Percentiles rank a stretch among this genome's conserved stretches.
These are phyloP conservation scores for Osmozyma mogii DNA, from an alignment of 805 yeast genomes.

Conservation along the genomic window DNA sequence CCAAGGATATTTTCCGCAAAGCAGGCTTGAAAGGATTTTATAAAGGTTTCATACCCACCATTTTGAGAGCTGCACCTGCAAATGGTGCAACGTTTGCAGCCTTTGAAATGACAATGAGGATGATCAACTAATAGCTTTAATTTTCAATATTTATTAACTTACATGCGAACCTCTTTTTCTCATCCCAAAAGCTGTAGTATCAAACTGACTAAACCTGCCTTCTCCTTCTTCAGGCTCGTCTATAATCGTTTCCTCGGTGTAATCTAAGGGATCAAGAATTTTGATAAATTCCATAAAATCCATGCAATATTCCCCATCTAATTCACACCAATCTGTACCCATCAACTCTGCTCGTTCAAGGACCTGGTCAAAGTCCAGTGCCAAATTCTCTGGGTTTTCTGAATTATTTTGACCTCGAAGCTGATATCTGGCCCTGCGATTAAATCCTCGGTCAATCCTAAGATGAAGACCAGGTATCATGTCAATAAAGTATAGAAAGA, in stretches of 20 bases:
- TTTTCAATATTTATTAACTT: not conserved
- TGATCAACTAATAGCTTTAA: slow-evolving; percentile 22
- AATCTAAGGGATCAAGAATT: slow-evolving; percentile 29
- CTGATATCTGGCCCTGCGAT: slow-evolving; percentile 22
- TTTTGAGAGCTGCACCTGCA: slow-evolving; percentile 95
- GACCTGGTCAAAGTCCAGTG: too few species aligned
- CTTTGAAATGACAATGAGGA: slow-evolving; percentile 83
- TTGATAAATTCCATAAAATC: slow-evolving; percentile 36
- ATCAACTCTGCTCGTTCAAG: slow-evolving; percentile 24
- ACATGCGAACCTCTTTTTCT: slow-evolving; percentile 1
- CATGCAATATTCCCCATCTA: slow-evolving; percentile 32
- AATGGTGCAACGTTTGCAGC: slow-evolving; percentile 95
- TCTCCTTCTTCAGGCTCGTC: slow-evolving; percentile 3
- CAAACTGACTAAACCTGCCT: not conserved
- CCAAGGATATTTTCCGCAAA: slow-evolving; percentile 42
- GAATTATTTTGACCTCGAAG: too few species aligned
- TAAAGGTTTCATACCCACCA: slow-evolving; percentile 87
- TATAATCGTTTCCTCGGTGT: slow-evolving; percentile 11
- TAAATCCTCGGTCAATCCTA: slow-evolving; percentile 33
- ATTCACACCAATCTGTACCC: slow-evolving; percentile 33
- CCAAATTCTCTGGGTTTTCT: slow-evolving; percentile 3
- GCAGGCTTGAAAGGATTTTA: slow-evolving; percentile 73
- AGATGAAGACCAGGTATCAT: slow-evolving; percentile 34
- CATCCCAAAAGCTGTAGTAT: slow-evolving; percentile 5
- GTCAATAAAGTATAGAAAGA: slow-evolving; percentile 29